Conservation (phyloP, 1,139 yeast species). For the Suhomyces maxii region DNA sequence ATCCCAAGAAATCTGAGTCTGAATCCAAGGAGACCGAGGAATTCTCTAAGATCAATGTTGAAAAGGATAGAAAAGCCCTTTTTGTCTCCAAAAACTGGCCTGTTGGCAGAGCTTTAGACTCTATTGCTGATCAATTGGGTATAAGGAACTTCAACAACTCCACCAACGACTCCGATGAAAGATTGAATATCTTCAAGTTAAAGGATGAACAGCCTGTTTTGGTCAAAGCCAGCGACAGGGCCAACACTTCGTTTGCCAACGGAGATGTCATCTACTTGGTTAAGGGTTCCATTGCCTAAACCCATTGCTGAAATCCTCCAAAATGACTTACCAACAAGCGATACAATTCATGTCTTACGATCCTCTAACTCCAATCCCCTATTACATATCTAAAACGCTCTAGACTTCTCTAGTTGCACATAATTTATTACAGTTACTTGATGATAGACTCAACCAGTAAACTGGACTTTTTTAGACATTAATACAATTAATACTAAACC, state of each 20-base stretch:
- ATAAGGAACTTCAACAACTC: conserved; percentile 59
- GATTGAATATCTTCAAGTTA: conserved; percentile 46
- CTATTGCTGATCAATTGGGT: conserved; percentile 54
- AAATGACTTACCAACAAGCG: too few relatives aligned
- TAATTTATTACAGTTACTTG: too few relatives aligned
- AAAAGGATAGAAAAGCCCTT: conserved; percentile 37
- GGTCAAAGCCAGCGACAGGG: conserved; percentile 40
- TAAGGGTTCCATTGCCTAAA: conserved; percentile 38
- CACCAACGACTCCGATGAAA: conserved; percentile 41
- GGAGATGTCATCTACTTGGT: conserved; percentile 59
- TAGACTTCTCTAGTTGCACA: too few relatives aligned
- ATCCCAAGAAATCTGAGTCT: conserved; percentile 28
- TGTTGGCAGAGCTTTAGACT: conserved; percentile 76
- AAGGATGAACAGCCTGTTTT: conserved; percentile 27
- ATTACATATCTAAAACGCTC: too few relatives aligned
- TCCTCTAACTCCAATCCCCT: too few relatives aligned
- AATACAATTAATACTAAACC: too few relatives aligned
- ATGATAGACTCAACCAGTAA: too few relatives aligned
- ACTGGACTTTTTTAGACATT: too few relatives aligned
- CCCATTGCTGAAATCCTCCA: too few relatives aligned
- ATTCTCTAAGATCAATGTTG: conserved; percentile 26
- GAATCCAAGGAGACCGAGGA: conserved; percentile 23
- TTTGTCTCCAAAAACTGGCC: conserved; percentile 68
- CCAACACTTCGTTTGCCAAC: conserved; percentile 42
- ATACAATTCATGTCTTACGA: too few relatives aligned